Conservation (phyloP, 2,329 filamentous ascomycete genomes). For the Fusarium luffae region DNA sequence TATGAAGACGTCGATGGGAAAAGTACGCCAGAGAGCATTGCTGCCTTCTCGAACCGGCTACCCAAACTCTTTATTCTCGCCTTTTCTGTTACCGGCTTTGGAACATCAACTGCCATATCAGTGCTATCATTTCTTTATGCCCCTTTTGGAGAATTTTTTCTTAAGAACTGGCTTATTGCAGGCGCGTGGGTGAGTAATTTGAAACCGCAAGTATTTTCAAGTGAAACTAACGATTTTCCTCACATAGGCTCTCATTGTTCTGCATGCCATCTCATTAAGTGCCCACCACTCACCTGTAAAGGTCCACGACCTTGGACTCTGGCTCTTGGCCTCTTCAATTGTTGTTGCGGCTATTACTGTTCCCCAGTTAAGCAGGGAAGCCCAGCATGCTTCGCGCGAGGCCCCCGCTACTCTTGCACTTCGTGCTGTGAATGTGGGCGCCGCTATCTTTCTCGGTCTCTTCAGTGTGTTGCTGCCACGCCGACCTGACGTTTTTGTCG, state of each 20-base stretch:
- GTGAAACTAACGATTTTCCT: slow-evolving; percentile 1
- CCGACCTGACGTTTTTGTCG: slow-evolving; percentile 72
- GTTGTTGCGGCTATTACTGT: slow-evolving; percentile 58
- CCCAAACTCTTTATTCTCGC: slow-evolving; percentile 67
- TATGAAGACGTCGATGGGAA: slow-evolving; percentile 78
- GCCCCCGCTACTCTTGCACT: slow-evolving; percentile 57
- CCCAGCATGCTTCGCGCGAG: slow-evolving; percentile 46
- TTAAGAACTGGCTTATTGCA: slow-evolving; percentile 70
- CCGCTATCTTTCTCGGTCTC: slow-evolving; percentile 58
- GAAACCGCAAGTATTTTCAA: not conserved
- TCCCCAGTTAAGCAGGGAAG: slow-evolving; percentile 57
- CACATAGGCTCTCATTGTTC: slow-evolving; percentile 60
- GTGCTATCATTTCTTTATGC: slow-evolving; percentile 60
- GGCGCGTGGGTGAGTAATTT: slow-evolving; percentile 70
- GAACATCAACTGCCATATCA: slow-evolving; percentile 66
- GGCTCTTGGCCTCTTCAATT: slow-evolving; percentile 60
- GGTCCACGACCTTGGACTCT: slow-evolving; percentile 65
- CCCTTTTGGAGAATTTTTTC: slow-evolving; percentile 53
- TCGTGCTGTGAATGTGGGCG: slow-evolving; percentile 59
- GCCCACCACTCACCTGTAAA: slow-evolving; percentile 62
- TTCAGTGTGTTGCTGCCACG: slow-evolving; percentile 69
- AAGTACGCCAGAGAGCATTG: slow-evolving; percentile 71
- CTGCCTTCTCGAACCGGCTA: slow-evolving; percentile 69
- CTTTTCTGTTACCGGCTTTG: slow-evolving; percentile 65
- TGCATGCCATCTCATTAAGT: slow-evolving; percentile 63